Evolutionary conservation across 2,329 filamentous ascomycete species (phyloP).

Genomic region (Apiospora pterosperma): DNA sequence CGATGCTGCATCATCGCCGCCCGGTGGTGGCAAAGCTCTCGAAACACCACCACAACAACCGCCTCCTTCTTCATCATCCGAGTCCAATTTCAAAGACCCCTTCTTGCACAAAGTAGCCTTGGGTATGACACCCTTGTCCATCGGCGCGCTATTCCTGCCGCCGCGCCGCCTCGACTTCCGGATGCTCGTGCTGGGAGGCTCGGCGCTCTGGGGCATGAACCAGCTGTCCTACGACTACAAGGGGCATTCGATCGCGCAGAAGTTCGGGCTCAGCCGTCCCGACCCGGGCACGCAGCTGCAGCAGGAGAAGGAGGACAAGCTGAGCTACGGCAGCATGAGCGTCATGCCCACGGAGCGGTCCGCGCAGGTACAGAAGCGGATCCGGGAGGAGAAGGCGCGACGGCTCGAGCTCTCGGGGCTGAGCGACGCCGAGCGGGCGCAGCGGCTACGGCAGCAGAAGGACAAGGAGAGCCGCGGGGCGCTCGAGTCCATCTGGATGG

Average conservation of each 20-base stretch:
- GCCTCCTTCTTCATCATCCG: slow-evolving; percentile 8
- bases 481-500: slow-evolving; percentile 55
- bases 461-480: slow-evolving; percentile 20
- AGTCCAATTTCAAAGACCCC: not conserved
- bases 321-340: slow-evolving; percentile 26
- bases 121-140: slow-evolving; percentile 42
- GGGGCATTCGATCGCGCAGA: slow-evolving; percentile 42
- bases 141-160: slow-evolving; percentile 47
- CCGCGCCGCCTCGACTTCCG: slow-evolving; percentile 50
- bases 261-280: not conserved
- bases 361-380: slow-evolving; percentile 40
- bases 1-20: not conserved
- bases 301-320: not conserved
- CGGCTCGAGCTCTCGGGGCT: slow-evolving; percentile 18
- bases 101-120: slow-evolving; percentile 45
- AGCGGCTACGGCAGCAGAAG: slow-evolving; percentile 19
- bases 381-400: slow-evolving; percentile 42
- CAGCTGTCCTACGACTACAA: slow-evolving; percentile 56
- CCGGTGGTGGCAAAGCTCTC: not conserved
- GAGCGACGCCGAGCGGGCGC: slow-evolving; percentile 28
- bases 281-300: not conserved
- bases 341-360: slow-evolving; percentile 56
- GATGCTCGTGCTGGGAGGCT: slow-evolving; percentile 45
- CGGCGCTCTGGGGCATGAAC: slow-evolving; percentile 51
- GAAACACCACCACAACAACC: not conserved